phyloP scores from a whole-genome alignment of 306 rosid species.

The Castanopsis chinensis region DNA sequence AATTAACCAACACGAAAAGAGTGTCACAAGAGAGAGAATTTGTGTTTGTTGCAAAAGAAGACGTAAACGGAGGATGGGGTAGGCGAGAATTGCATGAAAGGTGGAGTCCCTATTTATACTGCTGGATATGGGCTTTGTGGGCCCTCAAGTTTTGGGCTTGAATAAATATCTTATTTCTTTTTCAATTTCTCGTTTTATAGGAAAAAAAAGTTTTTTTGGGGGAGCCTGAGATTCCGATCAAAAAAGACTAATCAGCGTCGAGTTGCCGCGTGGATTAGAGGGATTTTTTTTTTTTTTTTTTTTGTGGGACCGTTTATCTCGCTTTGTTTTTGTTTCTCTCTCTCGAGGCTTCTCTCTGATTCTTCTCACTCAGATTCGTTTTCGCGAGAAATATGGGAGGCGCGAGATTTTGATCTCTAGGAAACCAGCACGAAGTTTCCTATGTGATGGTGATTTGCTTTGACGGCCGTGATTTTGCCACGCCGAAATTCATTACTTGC shows the following conservation, averaged over 20 bases:
- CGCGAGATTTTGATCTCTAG: neutral
- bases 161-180: constrained; percentile 6
- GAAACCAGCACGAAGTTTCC: constrained; percentile 43
- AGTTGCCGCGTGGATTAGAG: constrained; percentile 67
- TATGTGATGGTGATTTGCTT: neutral
- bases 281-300: too few species aligned
- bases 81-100: constrained; percentile 71
- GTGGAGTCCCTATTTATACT: constrained; percentile 43
- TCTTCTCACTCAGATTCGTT: too few species aligned
- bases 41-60: neutral
- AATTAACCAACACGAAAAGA: too few species aligned
- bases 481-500: constrained; percentile 9
- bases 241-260: constrained; percentile 49
- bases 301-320: constrained; percentile 9
- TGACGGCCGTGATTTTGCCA: constrained; percentile 24
- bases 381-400: too few species aligned
- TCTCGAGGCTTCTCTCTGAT: neutral
- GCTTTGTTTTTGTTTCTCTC: neutral
- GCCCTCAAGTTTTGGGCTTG: constrained; percentile 22
- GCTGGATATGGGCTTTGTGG: constrained; percentile 33
- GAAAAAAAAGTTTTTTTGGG: too few species aligned
- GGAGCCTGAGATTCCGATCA: neutral
- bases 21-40: neutral
- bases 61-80: constrained; percentile 25
- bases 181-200: constrained; percentile 23